A percentile compares a stretch with the other conserved stretches of the same genome.
phyloP scores from a whole-genome alignment of 352 stramenopile species.

The Globisporangium camurandrum region DNA sequence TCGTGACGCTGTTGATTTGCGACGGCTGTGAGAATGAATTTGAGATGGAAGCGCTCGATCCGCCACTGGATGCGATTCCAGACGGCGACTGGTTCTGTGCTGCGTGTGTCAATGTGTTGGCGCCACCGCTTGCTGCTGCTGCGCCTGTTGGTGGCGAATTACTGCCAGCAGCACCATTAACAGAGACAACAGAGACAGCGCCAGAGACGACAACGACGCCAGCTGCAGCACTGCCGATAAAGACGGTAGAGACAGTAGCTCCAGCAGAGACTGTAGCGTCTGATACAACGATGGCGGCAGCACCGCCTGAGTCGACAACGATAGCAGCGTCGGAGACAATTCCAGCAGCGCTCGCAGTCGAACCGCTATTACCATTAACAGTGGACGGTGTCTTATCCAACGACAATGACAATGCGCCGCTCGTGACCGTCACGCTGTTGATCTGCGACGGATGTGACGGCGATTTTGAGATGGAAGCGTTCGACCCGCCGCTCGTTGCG shows the following conservation, averaged over 20 bases:
- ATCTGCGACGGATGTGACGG: conserved; percentile 67
- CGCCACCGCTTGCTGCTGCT: no score
- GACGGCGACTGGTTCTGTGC: conserved; percentile 34
- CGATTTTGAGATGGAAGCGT: conserved; percentile 42
- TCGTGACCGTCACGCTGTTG: conserved; percentile 30
- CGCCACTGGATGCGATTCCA: conserved; percentile 15
- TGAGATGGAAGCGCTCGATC: conserved; percentile 18
- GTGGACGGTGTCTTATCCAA: no score
- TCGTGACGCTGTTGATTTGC: conserved; percentile 28
- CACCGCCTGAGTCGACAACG: not conserved
- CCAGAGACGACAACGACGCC: not conserved
- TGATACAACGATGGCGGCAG: no score
- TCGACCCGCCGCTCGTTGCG: conserved; percentile 35
- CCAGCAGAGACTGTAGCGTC: no score
- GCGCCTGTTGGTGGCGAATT: not conserved
- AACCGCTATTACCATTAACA: no score
- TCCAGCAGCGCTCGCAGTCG: no score
- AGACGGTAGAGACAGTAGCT: no score
- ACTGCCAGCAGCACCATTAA: not conserved
- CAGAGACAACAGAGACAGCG: no score
- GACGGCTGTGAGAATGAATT: conserved; percentile 31
- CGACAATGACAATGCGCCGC: not conserved
- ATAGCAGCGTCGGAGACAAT: not conserved
- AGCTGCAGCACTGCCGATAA: no score
- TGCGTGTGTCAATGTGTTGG: no score